Evolutionary conservation across 495 filamentous ascomycete species (phyloP).

Genomic region (Penicillium coffeae): DNA sequence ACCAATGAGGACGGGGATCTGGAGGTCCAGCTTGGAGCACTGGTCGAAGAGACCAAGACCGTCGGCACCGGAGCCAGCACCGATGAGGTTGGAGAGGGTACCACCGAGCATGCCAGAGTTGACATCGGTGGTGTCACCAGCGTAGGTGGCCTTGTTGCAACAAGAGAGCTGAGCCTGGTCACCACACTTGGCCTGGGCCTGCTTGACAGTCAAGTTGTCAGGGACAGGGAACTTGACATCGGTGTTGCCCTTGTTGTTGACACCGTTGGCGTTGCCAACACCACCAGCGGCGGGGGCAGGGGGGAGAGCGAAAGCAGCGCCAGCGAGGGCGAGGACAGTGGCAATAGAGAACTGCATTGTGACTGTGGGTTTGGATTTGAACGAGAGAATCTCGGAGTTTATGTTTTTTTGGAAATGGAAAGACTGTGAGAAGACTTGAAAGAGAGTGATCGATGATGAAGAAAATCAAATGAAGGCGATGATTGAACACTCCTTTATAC

Average conservation of each 20-base stretch:
- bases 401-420: slow-evolving; percentile 16
- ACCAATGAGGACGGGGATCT: slow-evolving; percentile 25
- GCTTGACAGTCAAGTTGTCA: slow-evolving; percentile 41
- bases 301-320: slow-evolving; percentile 18
- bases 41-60: slow-evolving; percentile 34
- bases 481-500: slow-evolving; percentile 35
- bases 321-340: slow-evolving; percentile 22
- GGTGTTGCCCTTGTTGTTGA: slow-evolving; percentile 19
- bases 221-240: slow-evolving; percentile 33
- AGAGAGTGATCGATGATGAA: slow-evolving; percentile 37
- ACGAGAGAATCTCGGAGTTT: slow-evolving; percentile 30
- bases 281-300: slow-evolving; percentile 12
- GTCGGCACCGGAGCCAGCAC: slow-evolving; percentile 34
- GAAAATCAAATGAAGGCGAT: slow-evolving; percentile 13
- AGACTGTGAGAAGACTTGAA: slow-evolving; percentile 29
- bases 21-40: slow-evolving; percentile 39
- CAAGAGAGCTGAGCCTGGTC: slow-evolving; percentile 47
- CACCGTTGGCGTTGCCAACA: slow-evolving; percentile 19
- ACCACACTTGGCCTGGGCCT: slow-evolving; percentile 48
- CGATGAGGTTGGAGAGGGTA: slow-evolving; percentile 28
- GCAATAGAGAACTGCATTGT: slow-evolving; percentile 33
- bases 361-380: slow-evolving; percentile 34
- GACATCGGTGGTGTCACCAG: slow-evolving; percentile 40
- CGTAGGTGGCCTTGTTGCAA: slow-evolving; percentile 44
- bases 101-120: slow-evolving; percentile 26